Conservation (phyloP, 441 rosid genomes). For the Hypseocharis bilobata region DNA sequence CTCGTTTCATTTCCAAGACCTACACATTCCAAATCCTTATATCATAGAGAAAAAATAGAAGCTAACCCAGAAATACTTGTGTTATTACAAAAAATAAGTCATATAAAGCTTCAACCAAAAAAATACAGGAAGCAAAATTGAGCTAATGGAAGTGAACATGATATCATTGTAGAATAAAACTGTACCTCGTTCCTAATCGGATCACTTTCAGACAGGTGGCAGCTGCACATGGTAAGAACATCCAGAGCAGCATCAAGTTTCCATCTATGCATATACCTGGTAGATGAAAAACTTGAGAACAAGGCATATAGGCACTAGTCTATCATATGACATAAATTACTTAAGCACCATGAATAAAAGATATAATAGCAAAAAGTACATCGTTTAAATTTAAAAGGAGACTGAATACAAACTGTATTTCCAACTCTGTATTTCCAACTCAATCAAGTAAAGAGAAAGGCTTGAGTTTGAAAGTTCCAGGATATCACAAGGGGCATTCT, state of each 20-base stretch:
- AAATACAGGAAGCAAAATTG: slow-evolving; percentile 8
- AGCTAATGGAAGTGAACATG: slow-evolving; percentile 1
- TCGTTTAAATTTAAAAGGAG: neutral
- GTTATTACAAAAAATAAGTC: slow-evolving; percentile 6
- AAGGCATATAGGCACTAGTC: no score
- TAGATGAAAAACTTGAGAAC: neutral
- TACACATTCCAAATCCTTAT: slow-evolving; percentile 24
- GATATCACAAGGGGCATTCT: neutral
- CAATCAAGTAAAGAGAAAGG: neutral
- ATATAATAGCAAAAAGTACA: neutral
- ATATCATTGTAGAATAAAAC: slow-evolving; percentile 3
- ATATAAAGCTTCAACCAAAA: slow-evolving; percentile 7
- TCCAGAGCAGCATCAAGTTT: slow-evolving; percentile 85
- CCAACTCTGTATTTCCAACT: no score
- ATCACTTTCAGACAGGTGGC: slow-evolving; percentile 66
- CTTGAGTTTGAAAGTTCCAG: neutral
- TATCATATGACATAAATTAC: no score
- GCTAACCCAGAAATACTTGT: slow-evolving; percentile 4
- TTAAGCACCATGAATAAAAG: no score
- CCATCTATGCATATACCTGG: slow-evolving; percentile 87
- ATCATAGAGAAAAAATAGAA: slow-evolving; percentile 5
- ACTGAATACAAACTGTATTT: neutral
- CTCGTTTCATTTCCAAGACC: slow-evolving; percentile 77
- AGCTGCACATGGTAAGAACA: slow-evolving; percentile 97
- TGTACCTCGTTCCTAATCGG: slow-evolving; percentile 63